Evolutionary conservation across 352 stramenopile species (phyloP).

Genomic region (Vaucheria bursata): DNA sequence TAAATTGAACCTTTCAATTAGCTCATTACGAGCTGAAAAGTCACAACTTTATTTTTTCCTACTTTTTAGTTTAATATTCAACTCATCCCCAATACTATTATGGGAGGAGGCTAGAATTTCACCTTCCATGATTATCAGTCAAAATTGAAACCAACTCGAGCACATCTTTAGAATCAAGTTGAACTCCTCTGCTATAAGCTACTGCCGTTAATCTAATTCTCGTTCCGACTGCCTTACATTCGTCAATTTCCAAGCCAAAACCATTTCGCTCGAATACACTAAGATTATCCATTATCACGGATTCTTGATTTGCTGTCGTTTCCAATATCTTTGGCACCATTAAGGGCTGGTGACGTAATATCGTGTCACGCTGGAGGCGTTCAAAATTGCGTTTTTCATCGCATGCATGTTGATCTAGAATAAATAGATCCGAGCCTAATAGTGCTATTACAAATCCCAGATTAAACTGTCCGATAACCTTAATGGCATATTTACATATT

Average conservation of each 20-base stretch:
- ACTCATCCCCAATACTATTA: not conserved
- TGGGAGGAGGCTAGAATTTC: slow-evolving; percentile 9
- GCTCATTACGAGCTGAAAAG: not conserved
- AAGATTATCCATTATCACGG: slow-evolving; percentile 82
- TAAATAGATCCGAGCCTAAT: slow-evolving; percentile 83
- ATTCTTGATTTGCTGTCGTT: slow-evolving; percentile 79
- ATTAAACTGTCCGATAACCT: slow-evolving; percentile 85
- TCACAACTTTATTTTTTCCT: too few relatives aligned
- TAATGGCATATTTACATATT: slow-evolving; percentile 65
- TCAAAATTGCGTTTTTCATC: slow-evolving; percentile 91
- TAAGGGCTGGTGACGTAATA: slow-evolving; percentile 87
- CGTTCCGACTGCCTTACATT: slow-evolving; percentile 54
- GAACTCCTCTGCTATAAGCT: slow-evolving; percentile 72
- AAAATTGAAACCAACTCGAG: slow-evolving; percentile 72
- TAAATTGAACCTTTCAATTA: not conserved
- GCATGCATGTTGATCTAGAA: slow-evolving; percentile 94
- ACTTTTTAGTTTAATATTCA: too few relatives aligned
- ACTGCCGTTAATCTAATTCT: slow-evolving; percentile 62
- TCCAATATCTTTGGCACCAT: slow-evolving; percentile 78
- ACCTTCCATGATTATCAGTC: slow-evolving; percentile 49
- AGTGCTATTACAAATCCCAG: slow-evolving; percentile 89
- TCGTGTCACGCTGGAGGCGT: slow-evolving; percentile 70
- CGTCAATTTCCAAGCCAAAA: slow-evolving; percentile 65
- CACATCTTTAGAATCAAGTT: slow-evolving; percentile 75
- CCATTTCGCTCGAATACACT: slow-evolving; percentile 86